Evolutionary conservation across 2,329 filamentous ascomycete species (phyloP).

Genomic region (Neofusicoccum cordaticola): DNA sequence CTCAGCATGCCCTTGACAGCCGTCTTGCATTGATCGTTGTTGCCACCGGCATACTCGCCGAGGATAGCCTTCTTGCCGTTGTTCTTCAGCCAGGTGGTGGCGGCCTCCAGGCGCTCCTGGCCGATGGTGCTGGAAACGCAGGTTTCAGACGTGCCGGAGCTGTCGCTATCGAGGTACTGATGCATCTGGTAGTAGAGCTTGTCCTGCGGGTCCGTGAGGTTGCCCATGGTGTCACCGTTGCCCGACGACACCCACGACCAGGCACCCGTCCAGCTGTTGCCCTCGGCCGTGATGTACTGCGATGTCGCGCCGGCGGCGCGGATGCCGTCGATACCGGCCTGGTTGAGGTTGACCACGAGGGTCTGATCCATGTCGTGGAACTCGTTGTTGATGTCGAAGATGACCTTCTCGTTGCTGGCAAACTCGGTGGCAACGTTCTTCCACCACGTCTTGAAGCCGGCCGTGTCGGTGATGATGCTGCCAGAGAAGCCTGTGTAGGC

Average conservation of each 20-base stretch:
- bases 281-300: slow-evolving; percentile 56
- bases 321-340: slow-evolving; percentile 40
- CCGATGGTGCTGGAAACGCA: slow-evolving; percentile 52
- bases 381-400: slow-evolving; percentile 43
- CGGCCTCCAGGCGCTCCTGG: slow-evolving; percentile 44
- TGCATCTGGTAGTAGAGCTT: slow-evolving; percentile 57
- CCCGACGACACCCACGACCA: slow-evolving; percentile 47
- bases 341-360: slow-evolving; percentile 36
- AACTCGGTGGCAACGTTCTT: slow-evolving; percentile 30
- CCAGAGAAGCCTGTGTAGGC: slow-evolving; percentile 30
- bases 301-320: slow-evolving; percentile 34
- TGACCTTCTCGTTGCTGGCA: slow-evolving; percentile 32
- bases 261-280: slow-evolving; percentile 46
- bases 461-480: slow-evolving; percentile 31
- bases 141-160: slow-evolving; percentile 46
- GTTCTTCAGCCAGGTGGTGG: slow-evolving; percentile 48
- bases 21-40: slow-evolving; percentile 46
- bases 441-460: slow-evolving; percentile 35
- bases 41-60: slow-evolving; percentile 52
- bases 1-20: slow-evolving; percentile 48
- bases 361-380: slow-evolving; percentile 35
- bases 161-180: slow-evolving; percentile 55
- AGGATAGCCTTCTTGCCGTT: slow-evolving; percentile 50
- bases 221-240: slow-evolving; percentile 41
- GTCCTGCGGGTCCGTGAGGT: slow-evolving; percentile 43